Percentiles rank a stretch among this genome's conserved stretches.
phyloP scores from a whole-genome alignment of 2,329 filamentous ascomycete species.

The Thermoascus crustaceus region DNA sequence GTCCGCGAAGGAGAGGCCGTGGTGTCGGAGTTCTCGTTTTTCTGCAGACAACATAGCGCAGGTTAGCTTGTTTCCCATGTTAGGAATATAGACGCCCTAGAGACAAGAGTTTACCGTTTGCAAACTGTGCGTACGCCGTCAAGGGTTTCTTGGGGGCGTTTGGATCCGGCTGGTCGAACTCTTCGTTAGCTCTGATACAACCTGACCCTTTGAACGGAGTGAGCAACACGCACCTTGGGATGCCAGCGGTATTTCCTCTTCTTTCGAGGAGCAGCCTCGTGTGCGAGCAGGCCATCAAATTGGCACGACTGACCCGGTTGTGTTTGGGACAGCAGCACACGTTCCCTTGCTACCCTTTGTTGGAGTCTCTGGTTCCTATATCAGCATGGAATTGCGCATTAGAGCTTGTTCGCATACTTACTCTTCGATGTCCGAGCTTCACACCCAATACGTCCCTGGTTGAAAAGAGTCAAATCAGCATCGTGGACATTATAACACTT shows the following conservation, averaged over 20 bases:
- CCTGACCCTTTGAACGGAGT: not conserved
- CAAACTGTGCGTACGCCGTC: conserved; percentile 7
- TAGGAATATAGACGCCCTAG: not conserved
- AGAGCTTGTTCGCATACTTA: not conserved
- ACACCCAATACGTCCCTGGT: conserved; percentile 6
- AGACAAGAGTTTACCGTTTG: conserved; percentile 3
- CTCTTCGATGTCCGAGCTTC: conserved; percentile 7
- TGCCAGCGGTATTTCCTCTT: conserved; percentile 8
- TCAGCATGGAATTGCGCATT: not conserved
- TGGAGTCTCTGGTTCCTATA: conserved; percentile 3
- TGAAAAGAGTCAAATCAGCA: conserved; percentile 3
- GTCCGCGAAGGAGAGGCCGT: conserved; percentile 6
- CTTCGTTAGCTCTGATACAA: not conserved
- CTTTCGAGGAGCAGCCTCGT: conserved; percentile 1
- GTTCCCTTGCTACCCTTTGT: conserved; percentile 7
- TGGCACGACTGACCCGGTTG: not conserved
- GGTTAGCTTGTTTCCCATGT: not conserved
- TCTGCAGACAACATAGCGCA: not conserved
- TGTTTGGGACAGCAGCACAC: not conserved
- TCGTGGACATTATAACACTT: not conserved
- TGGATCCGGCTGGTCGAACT: conserved; percentile 4
- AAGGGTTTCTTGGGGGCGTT: conserved; percentile 8
- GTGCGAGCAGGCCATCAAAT: not conserved
- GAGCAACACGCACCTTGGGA: conserved; percentile 5
- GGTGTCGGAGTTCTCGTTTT: conserved; percentile 6